phyloP scores from a whole-genome alignment of 2,329 filamentous ascomycete species.

The Penicillium sp. region DNA sequence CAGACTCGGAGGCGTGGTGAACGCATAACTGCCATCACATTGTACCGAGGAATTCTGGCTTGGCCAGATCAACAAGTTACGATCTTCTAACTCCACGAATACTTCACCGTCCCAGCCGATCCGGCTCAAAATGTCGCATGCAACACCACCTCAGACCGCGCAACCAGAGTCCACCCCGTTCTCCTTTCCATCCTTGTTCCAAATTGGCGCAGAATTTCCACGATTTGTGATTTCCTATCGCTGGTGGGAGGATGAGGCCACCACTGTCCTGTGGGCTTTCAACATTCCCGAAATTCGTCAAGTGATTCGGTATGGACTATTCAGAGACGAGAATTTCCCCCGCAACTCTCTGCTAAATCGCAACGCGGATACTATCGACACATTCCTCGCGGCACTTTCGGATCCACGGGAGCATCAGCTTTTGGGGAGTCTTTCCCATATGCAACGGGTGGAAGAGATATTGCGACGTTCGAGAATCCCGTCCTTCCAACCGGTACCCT shows the following conservation, averaged over 20 bases:
- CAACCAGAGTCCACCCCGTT: constrained; percentile 21
- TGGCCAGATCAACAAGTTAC: constrained; percentile 10
- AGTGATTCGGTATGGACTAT: constrained; percentile 43
- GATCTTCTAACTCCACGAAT: constrained; percentile 1
- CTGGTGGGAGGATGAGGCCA: constrained; percentile 47
- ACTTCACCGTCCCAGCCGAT: background rate
- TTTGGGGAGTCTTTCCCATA: constrained; percentile 34
- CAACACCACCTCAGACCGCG: background rate
- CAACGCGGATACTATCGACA: constrained; percentile 35
- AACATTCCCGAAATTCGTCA: constrained; percentile 40
- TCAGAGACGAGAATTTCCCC: constrained; percentile 38
- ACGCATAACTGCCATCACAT: constrained; percentile 24
- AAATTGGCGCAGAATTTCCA: constrained; percentile 33
- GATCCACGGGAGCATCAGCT: constrained; percentile 30
- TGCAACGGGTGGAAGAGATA: constrained; percentile 45
- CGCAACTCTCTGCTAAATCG: constrained; percentile 38
- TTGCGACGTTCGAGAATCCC: constrained; percentile 35
- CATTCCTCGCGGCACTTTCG: constrained; percentile 34
- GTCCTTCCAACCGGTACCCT: constrained; percentile 28
- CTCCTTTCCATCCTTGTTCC: constrained; percentile 36
- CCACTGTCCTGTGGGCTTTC: constrained; percentile 42
- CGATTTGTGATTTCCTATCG: constrained; percentile 36
- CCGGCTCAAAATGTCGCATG: constrained; percentile 12
- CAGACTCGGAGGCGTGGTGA: constrained; percentile 9
- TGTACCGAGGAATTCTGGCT: constrained; percentile 13